phyloP scores from a whole-genome alignment of 257 asterid species.

The Nicotiana obtusifolia region DNA sequence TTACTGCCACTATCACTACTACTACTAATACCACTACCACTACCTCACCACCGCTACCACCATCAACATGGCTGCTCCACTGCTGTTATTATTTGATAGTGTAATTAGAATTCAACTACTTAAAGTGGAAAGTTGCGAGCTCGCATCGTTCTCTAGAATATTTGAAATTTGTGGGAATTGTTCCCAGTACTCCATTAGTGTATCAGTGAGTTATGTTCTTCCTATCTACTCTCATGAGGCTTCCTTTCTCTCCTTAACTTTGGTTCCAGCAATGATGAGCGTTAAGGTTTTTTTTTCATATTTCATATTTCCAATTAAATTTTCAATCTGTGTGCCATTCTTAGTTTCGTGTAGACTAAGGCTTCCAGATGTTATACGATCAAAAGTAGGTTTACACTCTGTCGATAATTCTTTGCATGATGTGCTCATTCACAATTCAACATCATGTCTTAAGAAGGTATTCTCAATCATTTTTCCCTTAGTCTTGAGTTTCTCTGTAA shows the following conservation, averaged over 20 bases:
- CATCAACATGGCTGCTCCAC: constrained; percentile 24
- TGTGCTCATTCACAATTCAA: neutral
- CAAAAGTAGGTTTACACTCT: neutral
- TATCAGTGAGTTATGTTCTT: neutral
- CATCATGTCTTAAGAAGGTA: neutral
- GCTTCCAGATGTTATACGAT: neutral
- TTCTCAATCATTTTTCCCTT: neutral
- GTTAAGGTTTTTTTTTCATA: neutral
- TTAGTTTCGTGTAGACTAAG: neutral
- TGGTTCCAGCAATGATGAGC: neutral
- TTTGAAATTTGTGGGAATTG: neutral
- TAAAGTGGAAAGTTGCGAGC: neutral
- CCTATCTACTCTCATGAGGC: neutral
- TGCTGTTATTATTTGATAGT: neutral
- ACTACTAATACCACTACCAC: constrained; percentile 30
- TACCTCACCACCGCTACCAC: constrained; percentile 46
- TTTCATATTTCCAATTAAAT: neutral
- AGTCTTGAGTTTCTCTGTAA: neutral
- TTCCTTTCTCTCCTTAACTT: neutral
- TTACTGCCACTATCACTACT: constrained; percentile 14
- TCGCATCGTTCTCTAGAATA: neutral
- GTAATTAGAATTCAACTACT: neutral
- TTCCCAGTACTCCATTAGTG: neutral
- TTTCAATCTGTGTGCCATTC: neutral
- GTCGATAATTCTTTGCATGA: neutral